A percentile compares a stretch with the other conserved stretches of the same genome.
These are phyloP conservation scores for Elsinoe arachidis DNA, from an alignment of 2,329 filamentous ascomycete genomes.

Conservation along the genomic window DNA sequence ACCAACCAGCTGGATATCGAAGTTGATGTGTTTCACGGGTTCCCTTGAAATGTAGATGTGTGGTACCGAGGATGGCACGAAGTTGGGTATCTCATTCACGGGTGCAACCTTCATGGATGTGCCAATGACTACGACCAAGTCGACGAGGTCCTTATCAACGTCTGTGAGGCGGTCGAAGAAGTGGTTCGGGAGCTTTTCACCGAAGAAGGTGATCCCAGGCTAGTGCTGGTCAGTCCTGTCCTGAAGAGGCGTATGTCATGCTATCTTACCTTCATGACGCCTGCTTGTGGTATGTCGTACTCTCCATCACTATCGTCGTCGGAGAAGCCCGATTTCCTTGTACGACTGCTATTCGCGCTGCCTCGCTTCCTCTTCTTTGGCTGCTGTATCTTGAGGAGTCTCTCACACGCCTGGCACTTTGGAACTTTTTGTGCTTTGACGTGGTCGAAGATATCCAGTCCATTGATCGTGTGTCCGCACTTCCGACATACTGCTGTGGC, in stretches of 20 bases:
- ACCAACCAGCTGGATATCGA: slow-evolving; percentile 92
- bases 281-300: slow-evolving; percentile 58
- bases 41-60: slow-evolving; percentile 34
- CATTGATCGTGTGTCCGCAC: slow-evolving; percentile 65
- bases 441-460: slow-evolving; percentile 69
- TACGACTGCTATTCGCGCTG: slow-evolving; percentile 33
- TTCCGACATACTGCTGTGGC: slow-evolving; percentile 82
- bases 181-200: slow-evolving; percentile 74
- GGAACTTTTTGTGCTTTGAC: slow-evolving; percentile 70
- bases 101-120: slow-evolving; percentile 93
- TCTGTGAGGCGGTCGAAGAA: slow-evolving; percentile 76
- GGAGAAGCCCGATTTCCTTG: slow-evolving; percentile 40
- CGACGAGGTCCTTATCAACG: slow-evolving; percentile 68
- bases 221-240: slow-evolving; percentile 27
- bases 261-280: slow-evolving; percentile 62
- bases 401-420: slow-evolving; percentile 63
- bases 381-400: slow-evolving; percentile 22
- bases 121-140: slow-evolving; percentile 91
- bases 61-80: slow-evolving; percentile 24
- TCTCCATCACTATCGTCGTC: slow-evolving; percentile 51
- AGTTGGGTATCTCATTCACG: slow-evolving; percentile 66
- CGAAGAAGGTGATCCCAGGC: slow-evolving; percentile 97
- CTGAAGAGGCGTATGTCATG: not conserved
- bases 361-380: slow-evolving; percentile 35
- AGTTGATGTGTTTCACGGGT: slow-evolving; percentile 80